These are phyloP conservation scores for Amanita pallidorosea DNA, from an alignment of 768 basidiomycete species.

Conservation along the genomic window DNA sequence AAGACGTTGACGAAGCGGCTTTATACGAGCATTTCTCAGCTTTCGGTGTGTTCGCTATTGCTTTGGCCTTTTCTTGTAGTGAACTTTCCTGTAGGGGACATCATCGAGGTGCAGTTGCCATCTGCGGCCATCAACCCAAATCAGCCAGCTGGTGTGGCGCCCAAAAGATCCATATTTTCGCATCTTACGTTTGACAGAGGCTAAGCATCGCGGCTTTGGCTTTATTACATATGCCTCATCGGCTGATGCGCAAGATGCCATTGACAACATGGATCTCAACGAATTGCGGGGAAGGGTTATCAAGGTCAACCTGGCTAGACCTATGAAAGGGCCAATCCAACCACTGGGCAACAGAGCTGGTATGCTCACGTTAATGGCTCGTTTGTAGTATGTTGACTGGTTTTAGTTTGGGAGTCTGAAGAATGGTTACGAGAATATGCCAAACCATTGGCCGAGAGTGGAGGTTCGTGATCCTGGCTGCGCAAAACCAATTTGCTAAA, in stretches of 20 bases:
- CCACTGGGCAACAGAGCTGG: slow-evolving; percentile 68
- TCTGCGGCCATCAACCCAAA: slow-evolving; percentile 63
- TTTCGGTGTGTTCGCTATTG: slow-evolving; percentile 52
- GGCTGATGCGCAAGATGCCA: slow-evolving; percentile 88
- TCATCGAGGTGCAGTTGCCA: slow-evolving; percentile 87
- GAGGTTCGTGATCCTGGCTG: slow-evolving; percentile 34
- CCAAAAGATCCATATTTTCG: neutral
- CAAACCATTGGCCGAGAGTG: slow-evolving; percentile 66
- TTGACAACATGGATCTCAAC: slow-evolving; percentile 98
- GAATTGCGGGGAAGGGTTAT: slow-evolving; percentile 69
- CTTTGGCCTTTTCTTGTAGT: slow-evolving; percentile 1
- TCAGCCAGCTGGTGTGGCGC: slow-evolving; percentile 36
- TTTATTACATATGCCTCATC: slow-evolving; percentile 80
- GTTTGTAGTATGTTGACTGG: neutral
- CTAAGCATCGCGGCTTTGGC: slow-evolving; percentile 88
- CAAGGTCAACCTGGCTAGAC: slow-evolving; percentile 79
- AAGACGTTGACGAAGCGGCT: slow-evolving; percentile 71
- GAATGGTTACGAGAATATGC: slow-evolving; percentile 83
- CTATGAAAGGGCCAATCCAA: slow-evolving; percentile 62
- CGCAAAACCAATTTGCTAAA: neutral
- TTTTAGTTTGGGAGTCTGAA: slow-evolving; percentile 88
- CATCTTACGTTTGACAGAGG: slow-evolving; percentile 28
- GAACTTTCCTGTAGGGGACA: slow-evolving; percentile 51
- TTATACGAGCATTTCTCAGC: slow-evolving; percentile 76
- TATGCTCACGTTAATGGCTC: slow-evolving; percentile 23